phyloP scores from a whole-genome alignment of 306 rosid genomes.

The Malus orientalis region DNA sequence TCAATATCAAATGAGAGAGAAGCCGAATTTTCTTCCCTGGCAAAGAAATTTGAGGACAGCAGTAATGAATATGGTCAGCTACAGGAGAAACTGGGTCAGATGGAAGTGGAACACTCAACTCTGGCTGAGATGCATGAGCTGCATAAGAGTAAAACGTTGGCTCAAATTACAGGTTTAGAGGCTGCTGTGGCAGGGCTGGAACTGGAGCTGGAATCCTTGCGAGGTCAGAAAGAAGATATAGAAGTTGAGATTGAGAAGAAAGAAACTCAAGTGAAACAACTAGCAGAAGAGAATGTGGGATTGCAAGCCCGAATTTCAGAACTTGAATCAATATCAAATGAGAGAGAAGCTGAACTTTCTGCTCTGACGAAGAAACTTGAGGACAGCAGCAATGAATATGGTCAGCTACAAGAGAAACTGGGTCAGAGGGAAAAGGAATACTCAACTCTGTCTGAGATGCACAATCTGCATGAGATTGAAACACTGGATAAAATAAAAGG shows the following conservation, averaged over 20 bases:
- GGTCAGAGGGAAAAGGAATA: constrained; percentile 44
- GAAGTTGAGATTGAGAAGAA: constrained; percentile 39
- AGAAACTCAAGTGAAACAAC: constrained; percentile 36
- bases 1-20: constrained; percentile 38
- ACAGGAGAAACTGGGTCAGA: constrained; percentile 42
- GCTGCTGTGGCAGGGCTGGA: constrained; percentile 30
- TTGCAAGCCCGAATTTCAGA: constrained; percentile 45
- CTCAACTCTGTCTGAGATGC: constrained; percentile 44
- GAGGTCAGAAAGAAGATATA: constrained; percentile 34
- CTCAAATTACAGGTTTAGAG: constrained; percentile 37
- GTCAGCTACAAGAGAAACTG: constrained; percentile 37
- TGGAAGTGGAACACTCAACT: constrained; percentile 40
- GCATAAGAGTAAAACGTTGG: constrained; percentile 33
- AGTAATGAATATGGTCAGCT: constrained; percentile 24
- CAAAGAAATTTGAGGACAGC: constrained; percentile 34
- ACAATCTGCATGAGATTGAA: constrained; percentile 38
- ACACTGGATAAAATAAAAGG: constrained; percentile 34
- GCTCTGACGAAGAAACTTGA: constrained; percentile 35
- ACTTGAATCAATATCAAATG: constrained; percentile 30
- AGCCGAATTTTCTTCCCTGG: constrained; percentile 36
- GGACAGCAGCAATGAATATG: constrained; percentile 23
- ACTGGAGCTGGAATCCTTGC: constrained; percentile 36
- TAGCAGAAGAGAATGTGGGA: constrained; percentile 37
- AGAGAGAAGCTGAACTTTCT: constrained; percentile 52
- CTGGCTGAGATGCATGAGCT: constrained; percentile 48